Evolutionary conservation across 1,284 basidiomycete species (phyloP).

Genomic region (Ustilago hordei): DNA sequence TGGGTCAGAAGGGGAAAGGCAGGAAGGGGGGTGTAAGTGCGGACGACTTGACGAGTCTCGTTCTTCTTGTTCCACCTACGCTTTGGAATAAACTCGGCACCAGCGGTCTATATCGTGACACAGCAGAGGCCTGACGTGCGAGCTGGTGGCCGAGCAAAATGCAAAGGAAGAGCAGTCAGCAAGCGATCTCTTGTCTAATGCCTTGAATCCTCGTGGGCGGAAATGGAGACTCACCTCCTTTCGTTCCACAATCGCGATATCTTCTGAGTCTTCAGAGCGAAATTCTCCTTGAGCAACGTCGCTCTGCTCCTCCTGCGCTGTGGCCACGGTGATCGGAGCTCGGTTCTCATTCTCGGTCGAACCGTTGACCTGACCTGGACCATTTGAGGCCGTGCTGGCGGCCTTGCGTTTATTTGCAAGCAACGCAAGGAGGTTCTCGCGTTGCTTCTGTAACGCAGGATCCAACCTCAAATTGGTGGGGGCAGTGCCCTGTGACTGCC

Average conservation of each 20-base stretch:
- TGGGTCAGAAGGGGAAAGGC: conserved; percentile 10
- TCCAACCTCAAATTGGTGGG: conserved; percentile 16
- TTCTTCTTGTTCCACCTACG: conserved; percentile 22
- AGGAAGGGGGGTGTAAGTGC: conserved; percentile 6
- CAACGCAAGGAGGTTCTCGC: conserved; percentile 31
- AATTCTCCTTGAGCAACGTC: background rate
- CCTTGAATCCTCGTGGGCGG: background rate
- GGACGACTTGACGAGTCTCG: background rate
- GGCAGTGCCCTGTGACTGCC: too few species aligned
- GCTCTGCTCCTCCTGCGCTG: background rate
- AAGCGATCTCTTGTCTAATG: conserved; percentile 8
- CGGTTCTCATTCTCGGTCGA: background rate
- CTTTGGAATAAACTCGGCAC: conserved; percentile 42
- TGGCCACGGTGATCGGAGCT: background rate
- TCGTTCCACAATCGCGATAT: background rate
- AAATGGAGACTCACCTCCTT: conserved; percentile 20
- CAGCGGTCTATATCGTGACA: conserved; percentile 34
- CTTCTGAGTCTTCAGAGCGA: too few species aligned
- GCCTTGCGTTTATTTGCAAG: conserved; percentile 36
- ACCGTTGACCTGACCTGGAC: background rate
- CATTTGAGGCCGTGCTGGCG: background rate
- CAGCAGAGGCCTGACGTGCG: conserved; percentile 2
- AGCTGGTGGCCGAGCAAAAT: conserved; percentile 16
- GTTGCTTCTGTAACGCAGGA: conserved; percentile 37
- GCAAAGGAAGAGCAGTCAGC: background rate